Evolutionary conservation across 306 rosid genomes (phyloP).

Genomic region (apple (Malus domestica)): DNA sequence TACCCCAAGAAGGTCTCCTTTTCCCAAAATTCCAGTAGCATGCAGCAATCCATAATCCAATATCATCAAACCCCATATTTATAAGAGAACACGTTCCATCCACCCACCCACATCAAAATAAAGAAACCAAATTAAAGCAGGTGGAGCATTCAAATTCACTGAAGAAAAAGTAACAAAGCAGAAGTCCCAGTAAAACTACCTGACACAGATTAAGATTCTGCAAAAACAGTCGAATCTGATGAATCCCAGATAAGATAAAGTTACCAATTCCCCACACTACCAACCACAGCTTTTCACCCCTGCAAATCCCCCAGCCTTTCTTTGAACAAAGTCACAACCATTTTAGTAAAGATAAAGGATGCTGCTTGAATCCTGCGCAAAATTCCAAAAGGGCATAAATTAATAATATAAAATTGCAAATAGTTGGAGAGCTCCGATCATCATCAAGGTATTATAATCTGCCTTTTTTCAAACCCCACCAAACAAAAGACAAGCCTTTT

Average conservation of each 20-base stretch:
- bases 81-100: slow-evolving; percentile 12
- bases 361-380: slow-evolving; percentile 59
- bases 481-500: slow-evolving; percentile 14
- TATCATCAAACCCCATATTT: slow-evolving; percentile 7
- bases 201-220: slow-evolving; percentile 30
- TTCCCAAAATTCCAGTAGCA: slow-evolving; percentile 13
- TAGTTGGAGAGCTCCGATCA: slow-evolving; percentile 2
- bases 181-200: slow-evolving; percentile 35
- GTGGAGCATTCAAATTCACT: slow-evolving; percentile 4
- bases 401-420: slow-evolving; percentile 8
- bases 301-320: slow-evolving; percentile 15
- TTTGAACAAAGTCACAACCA: slow-evolving; percentile 2
- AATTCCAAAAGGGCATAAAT: slow-evolving; percentile 15
- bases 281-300: slow-evolving; percentile 17
- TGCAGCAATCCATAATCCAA: slow-evolving; percentile 9
- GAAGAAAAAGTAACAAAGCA: slow-evolving; percentile 5
- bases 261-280: slow-evolving; percentile 19
- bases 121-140: slow-evolving; percentile 25
- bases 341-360: slow-evolving; percentile 9
- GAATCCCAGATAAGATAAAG: slow-evolving; percentile 48
- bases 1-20: slow-evolving; percentile 6
- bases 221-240: slow-evolving; percentile 29
- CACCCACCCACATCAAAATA: slow-evolving; percentile 19
- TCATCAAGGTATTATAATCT: not conserved
- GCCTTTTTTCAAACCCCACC: slow-evolving; percentile 9